Evolutionary conservation across 2,329 filamentous ascomycete genomes (phyloP).

Genomic region (Saccharata proteae): DNA sequence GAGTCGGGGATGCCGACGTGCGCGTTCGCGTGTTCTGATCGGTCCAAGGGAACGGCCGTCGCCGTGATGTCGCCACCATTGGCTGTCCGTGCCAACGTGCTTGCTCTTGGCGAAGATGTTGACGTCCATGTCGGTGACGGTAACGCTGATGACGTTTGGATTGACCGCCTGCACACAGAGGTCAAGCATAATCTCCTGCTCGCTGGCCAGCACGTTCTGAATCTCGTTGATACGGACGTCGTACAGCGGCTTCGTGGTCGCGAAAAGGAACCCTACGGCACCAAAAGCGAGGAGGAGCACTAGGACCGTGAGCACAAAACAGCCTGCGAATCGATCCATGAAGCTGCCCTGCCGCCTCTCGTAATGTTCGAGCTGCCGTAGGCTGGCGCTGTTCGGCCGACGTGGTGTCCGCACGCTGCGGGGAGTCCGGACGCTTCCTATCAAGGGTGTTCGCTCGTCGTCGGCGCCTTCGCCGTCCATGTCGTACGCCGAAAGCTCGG

Average conservation of each 20-base stretch:
- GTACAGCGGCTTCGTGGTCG: constrained; percentile 75
- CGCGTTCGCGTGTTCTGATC: constrained; percentile 1
- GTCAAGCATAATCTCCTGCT: constrained; percentile 92
- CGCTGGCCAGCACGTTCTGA: constrained; percentile 80
- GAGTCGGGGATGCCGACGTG: neutral
- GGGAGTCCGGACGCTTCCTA: constrained; percentile 51
- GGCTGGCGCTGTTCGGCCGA: constrained; percentile 41
- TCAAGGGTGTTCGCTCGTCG: constrained; percentile 77
- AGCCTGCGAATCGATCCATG: constrained; percentile 71
- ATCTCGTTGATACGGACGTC: constrained; percentile 71
- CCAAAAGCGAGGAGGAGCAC: constrained; percentile 72
- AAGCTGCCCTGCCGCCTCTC: constrained; percentile 44
- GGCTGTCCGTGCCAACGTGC: constrained; percentile 55
- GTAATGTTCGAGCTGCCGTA: constrained; percentile 63
- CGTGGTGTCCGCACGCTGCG: constrained; percentile 36
- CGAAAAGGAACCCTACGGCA: constrained; percentile 78
- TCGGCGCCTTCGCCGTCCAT: constrained; percentile 73
- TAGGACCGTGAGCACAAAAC: constrained; percentile 71
- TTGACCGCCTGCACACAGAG: constrained; percentile 79
- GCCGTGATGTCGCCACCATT: constrained; percentile 29
- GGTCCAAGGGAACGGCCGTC: constrained; percentile 9
- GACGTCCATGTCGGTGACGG: constrained; percentile 74
- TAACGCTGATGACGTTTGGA: constrained; percentile 82
- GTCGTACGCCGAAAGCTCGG: constrained; percentile 60
- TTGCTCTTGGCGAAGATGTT: constrained; percentile 92